Conservation (phyloP, 441 rosid species). For the Raphanus hybrid region DNA sequence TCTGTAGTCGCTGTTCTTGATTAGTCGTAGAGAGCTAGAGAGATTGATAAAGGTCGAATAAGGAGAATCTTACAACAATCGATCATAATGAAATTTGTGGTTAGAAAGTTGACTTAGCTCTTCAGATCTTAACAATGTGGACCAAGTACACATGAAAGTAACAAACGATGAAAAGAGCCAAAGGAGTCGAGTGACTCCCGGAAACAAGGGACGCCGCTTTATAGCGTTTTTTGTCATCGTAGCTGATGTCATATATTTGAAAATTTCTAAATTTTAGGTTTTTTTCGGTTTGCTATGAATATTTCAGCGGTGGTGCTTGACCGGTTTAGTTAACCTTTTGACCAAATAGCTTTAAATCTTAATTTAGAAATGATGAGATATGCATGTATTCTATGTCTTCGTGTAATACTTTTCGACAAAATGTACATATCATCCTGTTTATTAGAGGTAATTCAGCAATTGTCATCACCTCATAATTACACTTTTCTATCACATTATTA, state of each 20-base stretch:
- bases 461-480: constrained; percentile 22
- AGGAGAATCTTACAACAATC: background rate
- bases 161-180: background rate
- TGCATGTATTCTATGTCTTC: constrained; percentile 14
- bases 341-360: constrained; percentile 7
- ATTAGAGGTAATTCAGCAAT: constrained; percentile 19
- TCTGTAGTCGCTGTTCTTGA: background rate
- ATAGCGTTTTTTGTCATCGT: background rate
- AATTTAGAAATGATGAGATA: background rate
- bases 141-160: background rate
- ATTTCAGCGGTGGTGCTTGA: constrained; percentile 13
- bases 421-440: constrained; percentile 2
- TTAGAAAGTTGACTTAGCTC: background rate
- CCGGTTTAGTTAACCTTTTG: constrained; percentile 8
- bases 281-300: background rate
- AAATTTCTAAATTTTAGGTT: background rate
- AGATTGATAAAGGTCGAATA: background rate
- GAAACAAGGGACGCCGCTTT: background rate
- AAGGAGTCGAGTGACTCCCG: background rate
- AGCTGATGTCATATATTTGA: constrained; percentile 9
- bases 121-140: background rate
- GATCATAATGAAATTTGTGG: background rate
- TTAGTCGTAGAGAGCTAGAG: background rate
- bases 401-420: constrained; percentile 8
- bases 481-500: constrained; percentile 19